Percentiles rank a stretch among this genome's conserved stretches.
phyloP scores from a whole-genome alignment of 768 basidiomycete species.

The Ramaria rubella region DNA sequence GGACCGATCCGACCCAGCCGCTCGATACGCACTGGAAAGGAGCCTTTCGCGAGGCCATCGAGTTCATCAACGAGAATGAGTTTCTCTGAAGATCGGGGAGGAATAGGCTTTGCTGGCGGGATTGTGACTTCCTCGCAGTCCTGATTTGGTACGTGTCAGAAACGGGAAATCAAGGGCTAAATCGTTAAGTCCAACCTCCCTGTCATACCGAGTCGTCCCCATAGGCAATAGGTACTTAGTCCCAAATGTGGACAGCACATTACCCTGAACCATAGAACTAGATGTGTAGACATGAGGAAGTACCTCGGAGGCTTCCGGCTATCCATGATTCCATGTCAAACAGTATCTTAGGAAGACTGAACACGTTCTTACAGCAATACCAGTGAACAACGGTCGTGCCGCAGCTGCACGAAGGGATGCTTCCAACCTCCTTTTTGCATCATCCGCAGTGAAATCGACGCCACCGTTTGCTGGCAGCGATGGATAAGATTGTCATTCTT shows the following conservation, averaged over 20 bases:
- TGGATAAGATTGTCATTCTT: neutral
- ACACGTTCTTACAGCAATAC: conserved; percentile 38
- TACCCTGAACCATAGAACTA: conserved; percentile 48
- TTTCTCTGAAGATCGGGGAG: conserved; percentile 63
- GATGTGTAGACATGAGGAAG: conserved; percentile 90
- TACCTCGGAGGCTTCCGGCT: conserved; percentile 39
- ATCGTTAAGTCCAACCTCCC: conserved; percentile 46
- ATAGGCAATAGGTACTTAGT: conserved; percentile 75
- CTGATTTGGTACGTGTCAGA: conserved; percentile 34
- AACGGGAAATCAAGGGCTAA: neutral
- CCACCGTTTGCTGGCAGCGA: neutral
- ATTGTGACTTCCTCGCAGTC: conserved; percentile 85
- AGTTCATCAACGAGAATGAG: conserved; percentile 67
- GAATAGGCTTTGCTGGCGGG: conserved; percentile 76
- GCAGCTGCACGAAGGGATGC: conserved; percentile 54
- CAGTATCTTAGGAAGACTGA: neutral
- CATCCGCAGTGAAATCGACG: conserved; percentile 33
- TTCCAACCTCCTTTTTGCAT: conserved; percentile 58
- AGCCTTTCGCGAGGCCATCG: conserved; percentile 69
- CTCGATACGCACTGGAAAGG: conserved; percentile 61
- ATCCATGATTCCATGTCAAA: conserved; percentile 11
- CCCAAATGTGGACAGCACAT: conserved; percentile 65
- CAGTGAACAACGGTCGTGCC: conserved; percentile 57
- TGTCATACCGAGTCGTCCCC: conserved; percentile 62
- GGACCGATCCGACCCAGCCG: too few relatives aligned